A percentile compares a stretch with the other conserved stretches of the same genome.
Conservation (phyloP, 2,329 filamentous ascomycete species). For the Calonectria crousiana region DNA sequence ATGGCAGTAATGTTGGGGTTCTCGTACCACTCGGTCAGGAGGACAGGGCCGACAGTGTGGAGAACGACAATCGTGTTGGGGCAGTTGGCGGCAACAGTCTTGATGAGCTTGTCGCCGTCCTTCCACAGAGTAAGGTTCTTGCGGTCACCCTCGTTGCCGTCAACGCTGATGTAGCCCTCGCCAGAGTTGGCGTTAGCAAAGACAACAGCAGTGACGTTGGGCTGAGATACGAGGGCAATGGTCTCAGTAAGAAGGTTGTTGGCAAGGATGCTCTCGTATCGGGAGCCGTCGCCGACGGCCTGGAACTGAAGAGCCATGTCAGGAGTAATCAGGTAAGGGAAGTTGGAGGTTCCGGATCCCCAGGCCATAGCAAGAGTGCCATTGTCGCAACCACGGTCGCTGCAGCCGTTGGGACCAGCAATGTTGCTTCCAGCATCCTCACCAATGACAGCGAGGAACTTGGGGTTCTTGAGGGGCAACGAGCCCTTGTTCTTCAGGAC, state of each 20-base stretch:
- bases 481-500: constrained; percentile 86
- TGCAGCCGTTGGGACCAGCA: constrained; percentile 83
- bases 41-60: constrained; percentile 84
- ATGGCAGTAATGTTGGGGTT: constrained; percentile 87
- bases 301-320: constrained; percentile 76
- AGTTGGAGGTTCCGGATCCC: constrained; percentile 81
- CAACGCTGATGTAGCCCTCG: constrained; percentile 87
- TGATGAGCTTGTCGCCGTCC: constrained; percentile 82
- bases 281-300: constrained; percentile 69
- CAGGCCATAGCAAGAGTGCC: constrained; percentile 81
- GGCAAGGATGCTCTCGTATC: constrained; percentile 75
- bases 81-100: constrained; percentile 81
- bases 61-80: constrained; percentile 94
- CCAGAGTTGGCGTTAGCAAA: constrained; percentile 91
- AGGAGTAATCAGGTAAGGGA: constrained; percentile 82
- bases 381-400: constrained; percentile 71
- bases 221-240: constrained; percentile 69
- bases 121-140: constrained; percentile 94
- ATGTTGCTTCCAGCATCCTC: constrained; percentile 84
- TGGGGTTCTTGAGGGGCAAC: constrained; percentile 83
- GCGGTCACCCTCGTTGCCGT: constrained; percentile 87
- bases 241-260: constrained; percentile 74
- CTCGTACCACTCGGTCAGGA: constrained; percentile 80
- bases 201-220: constrained; percentile 80
- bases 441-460: constrained; percentile 82